These are phyloP conservation scores for Plasmodium coatneyi DNA, from an alignment of 169 alveolate species.

Conservation along the genomic window DNA sequence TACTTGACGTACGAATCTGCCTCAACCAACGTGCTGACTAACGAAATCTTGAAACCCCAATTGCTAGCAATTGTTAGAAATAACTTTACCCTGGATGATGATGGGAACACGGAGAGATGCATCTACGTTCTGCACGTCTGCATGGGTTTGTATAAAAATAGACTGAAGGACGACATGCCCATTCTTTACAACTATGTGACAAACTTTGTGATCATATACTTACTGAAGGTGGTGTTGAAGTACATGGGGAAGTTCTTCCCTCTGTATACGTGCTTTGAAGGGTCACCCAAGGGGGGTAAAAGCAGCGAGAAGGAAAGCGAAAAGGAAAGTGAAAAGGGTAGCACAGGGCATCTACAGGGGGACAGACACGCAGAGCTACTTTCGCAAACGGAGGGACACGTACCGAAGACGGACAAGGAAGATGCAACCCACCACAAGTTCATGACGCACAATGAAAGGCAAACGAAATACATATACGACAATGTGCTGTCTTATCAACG, in stretches of 20 bases:
- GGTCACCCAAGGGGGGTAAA: background rate
- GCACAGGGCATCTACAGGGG: background rate
- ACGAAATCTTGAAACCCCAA: constrained; percentile 15
- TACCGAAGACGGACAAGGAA: background rate
- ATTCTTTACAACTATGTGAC: background rate
- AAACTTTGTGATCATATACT: constrained; percentile 27
- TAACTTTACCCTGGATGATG: constrained; percentile 37
- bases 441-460: background rate
- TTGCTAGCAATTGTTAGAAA: constrained; percentile 9
- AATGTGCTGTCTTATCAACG: constrained; percentile 33
- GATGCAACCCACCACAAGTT: background rate
- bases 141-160: constrained; percentile 31
- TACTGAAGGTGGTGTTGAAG: constrained; percentile 25
- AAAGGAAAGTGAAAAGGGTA: background rate
- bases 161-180: constrained; percentile 30
- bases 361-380: background rate
- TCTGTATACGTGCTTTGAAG: background rate
- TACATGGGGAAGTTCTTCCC: constrained; percentile 38
- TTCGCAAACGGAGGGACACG: background rate
- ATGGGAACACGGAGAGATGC: constrained; percentile 40
- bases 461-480: constrained; percentile 31
- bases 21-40: constrained; percentile 4
- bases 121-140: constrained; percentile 47
- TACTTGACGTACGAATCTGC: constrained; percentile 45
- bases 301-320: background rate